Percentiles rank a stretch among this genome's conserved stretches.
Evolutionary conservation across 2,329 filamentous ascomycete genomes (phyloP).

Genomic region (Aspergillus puulaauensis): DNA sequence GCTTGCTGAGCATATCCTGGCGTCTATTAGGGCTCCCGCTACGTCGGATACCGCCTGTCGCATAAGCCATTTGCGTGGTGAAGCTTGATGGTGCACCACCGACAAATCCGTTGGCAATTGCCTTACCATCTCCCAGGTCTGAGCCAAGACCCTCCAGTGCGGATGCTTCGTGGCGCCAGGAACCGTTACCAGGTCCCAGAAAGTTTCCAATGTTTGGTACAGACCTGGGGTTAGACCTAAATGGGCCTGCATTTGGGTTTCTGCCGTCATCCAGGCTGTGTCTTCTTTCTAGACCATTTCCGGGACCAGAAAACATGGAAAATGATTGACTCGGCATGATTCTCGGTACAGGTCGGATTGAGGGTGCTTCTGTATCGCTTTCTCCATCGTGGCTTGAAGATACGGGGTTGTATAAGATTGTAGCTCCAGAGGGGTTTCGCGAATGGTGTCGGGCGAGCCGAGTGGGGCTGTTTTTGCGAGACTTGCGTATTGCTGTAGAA

Average conservation of each 20-base stretch:
- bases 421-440: constrained; percentile 76
- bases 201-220: constrained; percentile 58
- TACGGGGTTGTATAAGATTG: constrained; percentile 78
- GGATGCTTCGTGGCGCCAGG: constrained; percentile 54
- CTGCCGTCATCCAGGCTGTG: constrained; percentile 37
- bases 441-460: constrained; percentile 54
- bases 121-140: constrained; percentile 65
- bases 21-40: constrained; percentile 47
- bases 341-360: constrained; percentile 22
- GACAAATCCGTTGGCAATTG: constrained; percentile 61
- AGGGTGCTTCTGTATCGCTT: constrained; percentile 24
- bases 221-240: constrained; percentile 55
- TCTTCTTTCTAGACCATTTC: constrained; percentile 45
- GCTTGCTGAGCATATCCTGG: constrained; percentile 72
- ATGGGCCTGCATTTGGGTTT: constrained; percentile 58
- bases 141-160: constrained; percentile 73
- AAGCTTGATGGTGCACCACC: constrained; percentile 72
- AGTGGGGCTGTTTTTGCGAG: constrained; percentile 35
- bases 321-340: constrained; percentile 32
- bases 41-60: constrained; percentile 60
- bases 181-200: constrained; percentile 43
- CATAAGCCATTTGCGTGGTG: constrained; percentile 76
- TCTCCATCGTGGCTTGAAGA: constrained; percentile 42
- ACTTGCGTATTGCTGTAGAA: constrained; percentile 43
- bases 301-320: constrained; percentile 35